phyloP scores from a whole-genome alignment of 768 basidiomycete species.

The Strobilomyces confusus region DNA sequence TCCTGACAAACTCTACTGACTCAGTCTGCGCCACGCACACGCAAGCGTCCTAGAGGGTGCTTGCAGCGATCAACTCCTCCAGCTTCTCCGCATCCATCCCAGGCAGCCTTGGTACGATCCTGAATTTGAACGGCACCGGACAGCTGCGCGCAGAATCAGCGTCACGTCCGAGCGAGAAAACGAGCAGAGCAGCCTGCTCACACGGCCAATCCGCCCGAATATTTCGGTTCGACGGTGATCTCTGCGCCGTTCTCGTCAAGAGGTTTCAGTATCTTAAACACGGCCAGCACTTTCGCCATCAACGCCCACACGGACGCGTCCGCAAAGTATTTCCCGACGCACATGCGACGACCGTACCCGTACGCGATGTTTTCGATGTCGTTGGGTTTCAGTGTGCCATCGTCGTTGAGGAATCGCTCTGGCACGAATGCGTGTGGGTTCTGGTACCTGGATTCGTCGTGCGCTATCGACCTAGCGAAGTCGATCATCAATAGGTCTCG shows the following conservation, averaged over 20 bases:
- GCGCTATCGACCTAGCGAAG: slow-evolving; percentile 7
- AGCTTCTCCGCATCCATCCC: slow-evolving; percentile 2
- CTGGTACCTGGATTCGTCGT: slow-evolving; percentile 30
- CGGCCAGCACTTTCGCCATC: slow-evolving; percentile 12
- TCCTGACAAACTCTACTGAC: no score
- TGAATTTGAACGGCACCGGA: slow-evolving; percentile 6
- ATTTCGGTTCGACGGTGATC: slow-evolving; percentile 4
- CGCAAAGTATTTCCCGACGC: slow-evolving; percentile 21
- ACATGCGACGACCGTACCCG: slow-evolving; percentile 26
- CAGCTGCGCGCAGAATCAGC: background rate
- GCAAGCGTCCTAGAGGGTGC: background rate
- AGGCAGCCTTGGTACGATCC: slow-evolving; percentile 3
- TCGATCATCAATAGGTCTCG: background rate
- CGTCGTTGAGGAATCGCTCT: slow-evolving; percentile 35
- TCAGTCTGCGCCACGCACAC: no score
- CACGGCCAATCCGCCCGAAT: background rate
- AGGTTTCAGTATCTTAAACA: slow-evolving; percentile 10
- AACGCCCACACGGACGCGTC: slow-evolving; percentile 17
- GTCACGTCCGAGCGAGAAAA: no score
- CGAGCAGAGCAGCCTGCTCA: background rate
- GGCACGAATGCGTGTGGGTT: slow-evolving; percentile 35
- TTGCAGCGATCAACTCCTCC: slow-evolving; percentile 4
- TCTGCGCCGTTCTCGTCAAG: slow-evolving; percentile 12
- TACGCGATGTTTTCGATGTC: slow-evolving; percentile 8
- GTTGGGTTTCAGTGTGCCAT: slow-evolving; percentile 15